A percentile compares a stretch with the other conserved stretches of the same genome.
Conservation (phyloP, 2,329 filamentous ascomycete species). For the Plenodomus biglobosus region DNA sequence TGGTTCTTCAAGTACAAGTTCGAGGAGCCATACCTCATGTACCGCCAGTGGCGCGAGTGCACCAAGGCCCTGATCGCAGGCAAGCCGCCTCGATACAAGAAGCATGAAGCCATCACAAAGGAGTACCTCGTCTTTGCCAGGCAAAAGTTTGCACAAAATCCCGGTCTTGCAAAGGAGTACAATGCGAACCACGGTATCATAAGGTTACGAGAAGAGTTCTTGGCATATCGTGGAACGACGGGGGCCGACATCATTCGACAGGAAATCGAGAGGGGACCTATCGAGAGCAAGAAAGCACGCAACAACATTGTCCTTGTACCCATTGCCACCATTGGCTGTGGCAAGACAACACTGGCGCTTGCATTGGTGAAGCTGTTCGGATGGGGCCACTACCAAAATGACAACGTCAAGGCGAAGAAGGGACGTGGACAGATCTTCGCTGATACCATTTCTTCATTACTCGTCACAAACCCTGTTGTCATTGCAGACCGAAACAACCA, state of each 20-base stretch:
- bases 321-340: conserved; percentile 91
- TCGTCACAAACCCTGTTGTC: conserved; percentile 69
- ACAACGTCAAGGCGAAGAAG: conserved; percentile 81
- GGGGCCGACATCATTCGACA: conserved; percentile 84
- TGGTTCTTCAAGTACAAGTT: conserved; percentile 99
- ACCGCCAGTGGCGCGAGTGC: conserved; percentile 96
- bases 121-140: conserved; percentile 85
- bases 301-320: conserved; percentile 80
- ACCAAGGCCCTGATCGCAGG: conserved; percentile 85
- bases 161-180: conserved; percentile 69
- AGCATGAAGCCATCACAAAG: conserved; percentile 86
- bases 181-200: conserved; percentile 94
- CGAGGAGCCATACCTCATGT: conserved; percentile 98
- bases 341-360: conserved; percentile 89
- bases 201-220: conserved; percentile 81
- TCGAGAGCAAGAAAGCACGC: conserved; percentile 57
- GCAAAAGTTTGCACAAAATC: conserved; percentile 68
- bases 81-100: conserved; percentile 74
- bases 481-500: conserved; percentile 96
- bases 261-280: conserved; percentile 61
- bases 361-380: conserved; percentile 80
- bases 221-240: conserved; percentile 78
- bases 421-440: conserved; percentile 78
- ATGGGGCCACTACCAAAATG: conserved; percentile 95
- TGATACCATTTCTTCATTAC: conserved; percentile 64